Evolutionary conservation across 148 eudicot species (phyloP), one percentile per base, ranked within the genome.

Genomic region (Nepenthes gracilis): DNA sequence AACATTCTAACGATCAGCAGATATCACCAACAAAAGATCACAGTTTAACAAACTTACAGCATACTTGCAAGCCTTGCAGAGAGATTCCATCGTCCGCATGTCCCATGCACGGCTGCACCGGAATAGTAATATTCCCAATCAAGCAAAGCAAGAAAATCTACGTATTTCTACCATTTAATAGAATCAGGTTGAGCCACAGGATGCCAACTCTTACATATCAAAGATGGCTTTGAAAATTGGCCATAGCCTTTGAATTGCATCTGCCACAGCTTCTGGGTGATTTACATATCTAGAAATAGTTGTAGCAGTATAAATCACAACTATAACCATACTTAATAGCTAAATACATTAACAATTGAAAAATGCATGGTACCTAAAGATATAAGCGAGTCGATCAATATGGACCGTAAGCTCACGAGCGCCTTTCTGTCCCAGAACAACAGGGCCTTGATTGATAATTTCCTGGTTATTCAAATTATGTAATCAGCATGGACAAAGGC

Each of bases 211-310:
- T 79, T 80, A 94, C 99, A 69, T 70, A 60, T 94, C 97, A 75
- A 86, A 94, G 66, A 94, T 83, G 69, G 97, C 84, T 78, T 89
- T 94, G 73, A 94, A 89, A 65, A 86, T 78, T 43, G 96, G 90
- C 99, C 99, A 94, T 51, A 94, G 92, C 73, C 86, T 78, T 73
- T 89, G 90, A 69, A 89, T 81, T 60, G 99, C 95, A 83, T 90
- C 92, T 53, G 99, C 99, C 35, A 94, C 99, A 61, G 99, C 99
- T 80, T 94, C 97, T 34, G 99, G 97, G 55, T 89, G 85, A 74
- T 83, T 85, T 59, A 85, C 95, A 70, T 89, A 81, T 82, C 99
- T 94, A 69, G 62, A 72, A 65, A 56, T 36, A 58, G 45, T 64
- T 50, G 54, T 57, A 58, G 34, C 37, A 13, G 52, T 51, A 35